Conservation (phyloP, 2,329 filamentous ascomycete genomes). For the Aspergillus brasiliensis region DNA sequence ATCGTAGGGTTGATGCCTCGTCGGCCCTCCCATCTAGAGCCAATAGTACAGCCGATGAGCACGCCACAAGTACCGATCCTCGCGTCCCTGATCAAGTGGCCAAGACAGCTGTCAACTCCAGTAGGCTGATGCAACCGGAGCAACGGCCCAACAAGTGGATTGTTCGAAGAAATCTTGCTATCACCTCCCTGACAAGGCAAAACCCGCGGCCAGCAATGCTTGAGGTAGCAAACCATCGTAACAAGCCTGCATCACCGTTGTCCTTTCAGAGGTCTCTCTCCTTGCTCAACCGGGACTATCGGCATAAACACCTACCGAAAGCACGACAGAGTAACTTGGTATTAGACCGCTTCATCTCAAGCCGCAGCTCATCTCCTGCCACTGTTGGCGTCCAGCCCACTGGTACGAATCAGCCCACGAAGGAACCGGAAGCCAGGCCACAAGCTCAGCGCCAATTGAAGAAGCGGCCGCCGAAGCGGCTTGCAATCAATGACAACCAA, state of each 20-base stretch:
- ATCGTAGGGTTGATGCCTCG: neutral
- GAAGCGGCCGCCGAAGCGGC: constrained; percentile 46
- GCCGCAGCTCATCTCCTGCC: constrained; percentile 14
- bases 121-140: constrained; percentile 15
- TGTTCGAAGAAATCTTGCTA: constrained; percentile 34
- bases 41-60: constrained; percentile 6
- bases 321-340: constrained; percentile 29
- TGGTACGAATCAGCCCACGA: neutral
- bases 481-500: constrained; percentile 50
- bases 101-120: neutral
- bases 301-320: constrained; percentile 20
- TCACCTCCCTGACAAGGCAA: constrained; percentile 40
- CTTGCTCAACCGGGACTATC: constrained; percentile 34
- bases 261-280: constrained; percentile 37
- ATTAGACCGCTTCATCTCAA: constrained; percentile 40
- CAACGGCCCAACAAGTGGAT: constrained; percentile 36
- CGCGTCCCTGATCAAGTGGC: constrained; percentile 1
- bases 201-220: constrained; percentile 38
- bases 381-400: neutral
- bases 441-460: constrained; percentile 23
- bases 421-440: constrained; percentile 10
- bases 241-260: constrained; percentile 19
- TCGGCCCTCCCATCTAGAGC: constrained; percentile 3
- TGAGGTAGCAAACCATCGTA: constrained; percentile 27
- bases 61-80: neutral